These are phyloP conservation scores for Taxawa tesnikishii DNA, from an alignment of 2,329 filamentous ascomycete genomes.

Conservation along the genomic window DNA sequence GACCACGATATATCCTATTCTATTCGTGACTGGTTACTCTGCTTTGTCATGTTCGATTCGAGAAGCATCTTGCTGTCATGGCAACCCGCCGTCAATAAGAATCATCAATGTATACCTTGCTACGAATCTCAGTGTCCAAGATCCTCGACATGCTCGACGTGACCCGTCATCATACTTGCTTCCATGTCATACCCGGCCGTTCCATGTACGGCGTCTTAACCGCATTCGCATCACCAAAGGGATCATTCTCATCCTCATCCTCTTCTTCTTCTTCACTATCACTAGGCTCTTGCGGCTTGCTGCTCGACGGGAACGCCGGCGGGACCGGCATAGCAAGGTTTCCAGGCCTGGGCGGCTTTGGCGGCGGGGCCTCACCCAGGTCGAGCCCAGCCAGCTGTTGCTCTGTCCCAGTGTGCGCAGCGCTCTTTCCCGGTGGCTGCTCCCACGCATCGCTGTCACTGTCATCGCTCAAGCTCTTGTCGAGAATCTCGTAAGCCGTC, in stretches of 20 bases:
- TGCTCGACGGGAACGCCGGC: conserved; percentile 10
- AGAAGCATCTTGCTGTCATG: no score
- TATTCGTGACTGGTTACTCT: no score
- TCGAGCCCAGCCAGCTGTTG: conserved; percentile 33
- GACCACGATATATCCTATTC: no score
- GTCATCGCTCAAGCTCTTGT: conserved; percentile 68
- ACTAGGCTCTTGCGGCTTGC: conserved; percentile 22
- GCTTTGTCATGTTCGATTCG: no score
- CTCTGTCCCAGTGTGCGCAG: conserved; percentile 15
- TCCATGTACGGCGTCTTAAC: conserved; percentile 42
- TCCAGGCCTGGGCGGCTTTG: conserved; percentile 35
- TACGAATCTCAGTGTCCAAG: no score
- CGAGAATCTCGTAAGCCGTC: conserved; percentile 89
- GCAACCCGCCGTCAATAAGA: no score
- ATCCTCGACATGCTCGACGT: no score
- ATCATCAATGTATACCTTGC: background rate
- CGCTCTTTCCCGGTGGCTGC: conserved; percentile 16
- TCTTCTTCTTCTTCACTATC: conserved; percentile 47
- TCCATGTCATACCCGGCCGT: conserved; percentile 19
- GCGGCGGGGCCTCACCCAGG: conserved; percentile 30
- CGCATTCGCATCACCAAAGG: conserved; percentile 74
- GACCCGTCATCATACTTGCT: conserved; percentile 29
- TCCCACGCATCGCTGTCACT: conserved; percentile 51
- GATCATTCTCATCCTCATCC: conserved; percentile 72
- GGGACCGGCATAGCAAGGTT: conserved; percentile 26